These are phyloP conservation scores for Carex arenaria DNA, from an alignment of 202 grass and related monocot genomes.

Conservation along the genomic window DNA sequence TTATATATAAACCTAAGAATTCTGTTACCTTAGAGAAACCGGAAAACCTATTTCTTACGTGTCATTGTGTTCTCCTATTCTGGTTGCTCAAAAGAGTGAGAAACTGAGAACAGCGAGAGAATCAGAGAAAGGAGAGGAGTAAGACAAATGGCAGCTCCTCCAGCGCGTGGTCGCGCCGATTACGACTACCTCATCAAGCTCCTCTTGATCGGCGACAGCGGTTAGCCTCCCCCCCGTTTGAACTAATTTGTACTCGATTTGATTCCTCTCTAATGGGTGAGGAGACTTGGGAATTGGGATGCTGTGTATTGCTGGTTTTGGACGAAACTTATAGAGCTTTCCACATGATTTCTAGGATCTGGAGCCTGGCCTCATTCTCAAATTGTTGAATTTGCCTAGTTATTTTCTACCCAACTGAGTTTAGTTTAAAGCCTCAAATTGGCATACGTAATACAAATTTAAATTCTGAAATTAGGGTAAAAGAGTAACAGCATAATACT, in stretches of 20 bases:
- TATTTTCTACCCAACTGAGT: not conserved
- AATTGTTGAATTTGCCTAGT: not conserved
- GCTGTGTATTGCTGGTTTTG: not conserved
- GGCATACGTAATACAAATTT: not conserved
- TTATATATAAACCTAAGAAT: too few species aligned
- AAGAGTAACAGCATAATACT: not conserved
- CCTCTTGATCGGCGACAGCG: conserved; percentile 73
- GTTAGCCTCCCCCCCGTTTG: conserved; percentile 27
- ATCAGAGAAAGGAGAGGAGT: conserved; percentile 16
- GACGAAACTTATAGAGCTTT: not conserved
- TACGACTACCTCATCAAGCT: conserved; percentile 82
- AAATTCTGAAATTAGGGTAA: not conserved
- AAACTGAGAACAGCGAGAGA: not conserved
- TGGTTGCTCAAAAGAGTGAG: not conserved
- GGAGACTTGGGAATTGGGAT: not conserved
- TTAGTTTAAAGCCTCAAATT: not conserved
- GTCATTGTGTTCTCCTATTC: not conserved
- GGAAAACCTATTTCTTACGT: too few species aligned
- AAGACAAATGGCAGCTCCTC: conserved; percentile 51
- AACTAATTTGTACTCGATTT: not conserved
- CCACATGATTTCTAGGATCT: not conserved
- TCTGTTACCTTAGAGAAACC: too few species aligned
- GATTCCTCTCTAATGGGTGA: not conserved
- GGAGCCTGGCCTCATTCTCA: not conserved
- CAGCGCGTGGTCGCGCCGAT: conserved; percentile 54